Percentiles rank a stretch among this genome's conserved stretches.
phyloP scores from a whole-genome alignment of 2,329 filamentous ascomycete genomes.

The Hymenoscyphus scutula region DNA sequence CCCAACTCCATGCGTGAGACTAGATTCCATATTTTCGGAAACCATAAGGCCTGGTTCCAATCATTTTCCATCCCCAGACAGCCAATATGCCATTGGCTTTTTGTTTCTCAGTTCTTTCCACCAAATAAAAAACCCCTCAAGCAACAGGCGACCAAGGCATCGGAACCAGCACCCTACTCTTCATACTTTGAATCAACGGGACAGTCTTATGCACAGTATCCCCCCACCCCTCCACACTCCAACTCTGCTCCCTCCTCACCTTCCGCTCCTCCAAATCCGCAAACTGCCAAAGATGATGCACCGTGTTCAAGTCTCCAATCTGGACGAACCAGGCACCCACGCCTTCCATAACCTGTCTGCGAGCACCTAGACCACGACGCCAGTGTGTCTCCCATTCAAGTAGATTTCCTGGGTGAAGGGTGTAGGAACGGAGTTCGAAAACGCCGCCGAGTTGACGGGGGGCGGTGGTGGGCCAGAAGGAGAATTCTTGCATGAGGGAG shows the following conservation, averaged over 20 bases:
- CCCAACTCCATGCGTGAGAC: background rate
- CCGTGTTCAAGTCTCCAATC: constrained; percentile 94
- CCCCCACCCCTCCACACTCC: constrained; percentile 92
- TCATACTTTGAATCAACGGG: constrained; percentile 94
- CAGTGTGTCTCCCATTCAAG: constrained; percentile 99
- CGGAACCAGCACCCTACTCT: constrained; percentile 86
- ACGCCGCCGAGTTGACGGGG: constrained; percentile 87
- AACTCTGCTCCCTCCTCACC: constrained; percentile 86
- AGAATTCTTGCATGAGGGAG: constrained; percentile 98
- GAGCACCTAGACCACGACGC: constrained; percentile 85
- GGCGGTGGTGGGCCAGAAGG: constrained; percentile 95
- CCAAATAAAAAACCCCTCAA: constrained; percentile 2
- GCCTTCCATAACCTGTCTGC: constrained; percentile 96
- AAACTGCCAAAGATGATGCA: constrained; percentile 98
- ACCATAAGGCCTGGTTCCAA: background rate
- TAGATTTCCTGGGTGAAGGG: constrained; percentile 89
- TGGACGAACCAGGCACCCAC: constrained; percentile 99
- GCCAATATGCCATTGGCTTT: background rate
- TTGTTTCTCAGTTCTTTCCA: background rate
- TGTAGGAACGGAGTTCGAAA: constrained; percentile 96
- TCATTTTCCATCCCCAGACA: background rate
- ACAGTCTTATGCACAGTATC: constrained; percentile 99
- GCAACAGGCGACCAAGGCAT: constrained; percentile 96
- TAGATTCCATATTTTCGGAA: background rate
- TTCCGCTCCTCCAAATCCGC: constrained; percentile 94